These are phyloP conservation scores for Eucalyptus decipiens DNA, from an alignment of 345 rosid species.

Conservation along the genomic window DNA sequence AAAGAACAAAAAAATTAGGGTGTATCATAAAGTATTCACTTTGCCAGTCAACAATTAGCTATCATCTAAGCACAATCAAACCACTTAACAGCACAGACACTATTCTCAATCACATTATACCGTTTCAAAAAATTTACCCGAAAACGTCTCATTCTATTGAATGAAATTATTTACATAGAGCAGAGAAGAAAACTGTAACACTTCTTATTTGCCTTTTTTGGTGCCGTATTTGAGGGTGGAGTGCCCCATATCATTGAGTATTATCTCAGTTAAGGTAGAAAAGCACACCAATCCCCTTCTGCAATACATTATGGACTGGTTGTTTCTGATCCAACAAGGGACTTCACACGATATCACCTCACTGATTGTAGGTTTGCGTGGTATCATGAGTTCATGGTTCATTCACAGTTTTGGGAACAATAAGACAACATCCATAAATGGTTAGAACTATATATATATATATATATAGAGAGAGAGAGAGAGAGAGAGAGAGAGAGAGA, in stretches of 20 bases:
- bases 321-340: background rate
- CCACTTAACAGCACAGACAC: background rate
- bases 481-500: background rate
- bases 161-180: background rate
- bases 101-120: background rate
- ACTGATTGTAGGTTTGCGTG: background rate
- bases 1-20: background rate
- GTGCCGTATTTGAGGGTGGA: background rate
- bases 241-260: background rate
- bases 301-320: background rate
- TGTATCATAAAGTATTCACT: background rate
- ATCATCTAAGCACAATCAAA: background rate
- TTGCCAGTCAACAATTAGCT: background rate
- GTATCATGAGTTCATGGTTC: background rate
- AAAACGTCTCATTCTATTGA: background rate
- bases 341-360: background rate
- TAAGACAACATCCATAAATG: background rate
- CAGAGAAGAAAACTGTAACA: background rate
- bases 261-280: background rate
- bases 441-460: background rate
- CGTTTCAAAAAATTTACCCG: background rate
- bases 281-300: background rate
- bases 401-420: background rate
- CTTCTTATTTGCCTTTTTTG: background rate
- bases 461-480: background rate